These are phyloP conservation scores for Enteropsectra breve DNA, from an alignment of 371 early-diverging fungal genomes.

Conservation along the genomic window DNA sequence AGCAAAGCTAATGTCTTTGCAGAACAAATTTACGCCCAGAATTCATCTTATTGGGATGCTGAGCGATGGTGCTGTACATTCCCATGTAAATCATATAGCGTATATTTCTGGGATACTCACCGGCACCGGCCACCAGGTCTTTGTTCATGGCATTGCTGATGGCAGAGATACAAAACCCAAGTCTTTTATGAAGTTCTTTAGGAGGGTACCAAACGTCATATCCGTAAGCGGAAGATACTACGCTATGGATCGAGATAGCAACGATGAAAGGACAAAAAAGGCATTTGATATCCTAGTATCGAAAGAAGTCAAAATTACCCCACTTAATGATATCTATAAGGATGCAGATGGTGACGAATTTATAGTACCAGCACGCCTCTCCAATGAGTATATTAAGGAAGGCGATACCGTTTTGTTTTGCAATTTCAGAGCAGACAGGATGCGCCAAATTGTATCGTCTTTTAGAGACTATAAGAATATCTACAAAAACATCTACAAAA, in stretches of 20 bases:
- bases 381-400: conserved; percentile 63
- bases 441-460: conserved; percentile 74
- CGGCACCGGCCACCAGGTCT: conserved; percentile 72
- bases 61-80: conserved; percentile 94
- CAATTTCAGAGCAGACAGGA: conserved; percentile 91
- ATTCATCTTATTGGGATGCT: conserved; percentile 87
- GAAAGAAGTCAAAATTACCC: neutral
- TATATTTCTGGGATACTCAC: conserved; percentile 67
- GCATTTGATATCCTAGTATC: conserved; percentile 62
- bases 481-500: too few relatives aligned
- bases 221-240: conserved; percentile 91
- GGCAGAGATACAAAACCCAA: conserved; percentile 92
- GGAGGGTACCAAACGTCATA: conserved; percentile 74
- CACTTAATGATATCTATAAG: neutral
- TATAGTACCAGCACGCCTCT: conserved; percentile 43
- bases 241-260: conserved; percentile 99
- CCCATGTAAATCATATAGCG: conserved; percentile 81
- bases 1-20: neutral
- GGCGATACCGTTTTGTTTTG: conserved; percentile 75
- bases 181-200: conserved; percentile 64
- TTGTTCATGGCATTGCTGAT: conserved; percentile 90
- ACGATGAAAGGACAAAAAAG: conserved; percentile 85
- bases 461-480: conserved; percentile 58
- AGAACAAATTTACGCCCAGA: conserved; percentile 60
- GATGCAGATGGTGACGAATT: conserved; percentile 52